These are phyloP conservation scores for Trametes polyzona DNA, from an alignment of 1,284 basidiomycete genomes.

Conservation along the genomic window DNA sequence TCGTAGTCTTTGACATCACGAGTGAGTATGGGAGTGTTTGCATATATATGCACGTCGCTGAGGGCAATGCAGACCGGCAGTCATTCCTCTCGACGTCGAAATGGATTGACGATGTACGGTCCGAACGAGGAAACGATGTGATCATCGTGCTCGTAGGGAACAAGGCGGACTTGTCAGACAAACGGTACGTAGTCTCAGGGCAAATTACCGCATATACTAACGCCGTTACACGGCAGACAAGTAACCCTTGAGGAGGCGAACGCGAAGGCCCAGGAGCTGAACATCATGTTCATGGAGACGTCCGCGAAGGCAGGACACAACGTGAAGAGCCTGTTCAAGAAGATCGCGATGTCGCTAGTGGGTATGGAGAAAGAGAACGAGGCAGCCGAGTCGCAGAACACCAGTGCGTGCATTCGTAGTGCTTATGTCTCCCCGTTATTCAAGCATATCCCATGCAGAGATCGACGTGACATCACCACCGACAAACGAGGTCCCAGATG, in stretches of 20 bases:
- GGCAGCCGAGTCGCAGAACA: slow-evolving; percentile 64
- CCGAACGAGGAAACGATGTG: slow-evolving; percentile 96
- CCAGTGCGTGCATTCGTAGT: slow-evolving; percentile 55
- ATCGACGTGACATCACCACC: slow-evolving; percentile 79
- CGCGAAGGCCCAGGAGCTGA: slow-evolving; percentile 88
- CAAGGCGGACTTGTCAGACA: slow-evolving; percentile 96
- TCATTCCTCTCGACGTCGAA: slow-evolving; percentile 98
- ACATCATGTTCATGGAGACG: slow-evolving; percentile 99
- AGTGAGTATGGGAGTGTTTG: slow-evolving; percentile 61
- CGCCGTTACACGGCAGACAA: slow-evolving; percentile 61
- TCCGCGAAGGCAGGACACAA: slow-evolving; percentile 99
- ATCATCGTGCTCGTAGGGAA: slow-evolving; percentile 99
- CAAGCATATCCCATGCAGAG: slow-evolving; percentile 48
- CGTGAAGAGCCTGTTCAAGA: slow-evolving; percentile 98
- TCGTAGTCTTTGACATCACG: slow-evolving; percentile 98
- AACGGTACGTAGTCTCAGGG: slow-evolving; percentile 59
- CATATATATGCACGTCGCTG: background rate
- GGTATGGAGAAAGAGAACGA: slow-evolving; percentile 90
- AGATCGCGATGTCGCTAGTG: slow-evolving; percentile 97
- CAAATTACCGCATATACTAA: background rate
- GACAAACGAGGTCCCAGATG: slow-evolving; percentile 71
- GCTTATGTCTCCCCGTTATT: slow-evolving; percentile 12
- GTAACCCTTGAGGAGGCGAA: slow-evolving; percentile 99
- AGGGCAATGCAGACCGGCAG: slow-evolving; percentile 73
- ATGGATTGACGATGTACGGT: slow-evolving; percentile 99